phyloP scores from a whole-genome alignment of 345 rosid genomes.

The Dipteronia sinensis region DNA sequence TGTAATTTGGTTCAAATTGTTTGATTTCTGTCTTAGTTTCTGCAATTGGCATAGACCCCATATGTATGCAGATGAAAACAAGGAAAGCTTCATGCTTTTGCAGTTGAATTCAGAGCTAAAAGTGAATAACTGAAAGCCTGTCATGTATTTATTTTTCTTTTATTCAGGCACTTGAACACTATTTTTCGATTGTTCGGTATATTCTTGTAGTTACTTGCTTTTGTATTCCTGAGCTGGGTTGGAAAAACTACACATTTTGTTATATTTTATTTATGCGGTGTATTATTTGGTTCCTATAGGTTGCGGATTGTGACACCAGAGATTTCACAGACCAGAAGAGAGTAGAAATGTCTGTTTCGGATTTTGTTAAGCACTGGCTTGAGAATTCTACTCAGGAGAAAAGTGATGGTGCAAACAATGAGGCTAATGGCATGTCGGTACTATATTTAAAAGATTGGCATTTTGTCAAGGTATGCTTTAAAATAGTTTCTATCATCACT shows the following conservation, averaged over 20 bases:
- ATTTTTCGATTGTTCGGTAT: neutral
- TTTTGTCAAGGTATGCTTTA: constrained; percentile 66
- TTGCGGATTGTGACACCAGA: constrained; percentile 82
- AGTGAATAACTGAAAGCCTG: neutral
- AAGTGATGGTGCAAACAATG: constrained; percentile 10
- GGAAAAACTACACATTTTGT: neutral
- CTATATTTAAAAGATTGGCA: constrained; percentile 96
- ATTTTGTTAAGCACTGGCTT: constrained; percentile 64
- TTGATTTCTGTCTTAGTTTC: neutral
- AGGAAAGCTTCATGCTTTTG: neutral
- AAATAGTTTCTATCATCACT: neutral
- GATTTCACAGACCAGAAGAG: constrained; percentile 88
- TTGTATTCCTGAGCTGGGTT: neutral
- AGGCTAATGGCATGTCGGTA: constrained; percentile 36
- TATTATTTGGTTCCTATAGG: constrained; percentile 37
- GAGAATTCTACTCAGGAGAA: constrained; percentile 16
- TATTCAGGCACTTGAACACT: constrained; percentile 6
- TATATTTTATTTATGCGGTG: neutral
- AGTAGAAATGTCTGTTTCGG: constrained; percentile 70
- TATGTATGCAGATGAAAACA: neutral
- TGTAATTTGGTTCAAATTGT: constrained; percentile 2
- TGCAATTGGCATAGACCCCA: neutral
- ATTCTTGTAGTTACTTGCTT: neutral
- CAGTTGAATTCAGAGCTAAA: neutral
- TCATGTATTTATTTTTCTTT: neutral